Percentiles rank a stretch among this genome's conserved stretches.
These are phyloP conservation scores for Pisolithus tinctorius DNA, from an alignment of 768 basidiomycete genomes.

Conservation along the genomic window DNA sequence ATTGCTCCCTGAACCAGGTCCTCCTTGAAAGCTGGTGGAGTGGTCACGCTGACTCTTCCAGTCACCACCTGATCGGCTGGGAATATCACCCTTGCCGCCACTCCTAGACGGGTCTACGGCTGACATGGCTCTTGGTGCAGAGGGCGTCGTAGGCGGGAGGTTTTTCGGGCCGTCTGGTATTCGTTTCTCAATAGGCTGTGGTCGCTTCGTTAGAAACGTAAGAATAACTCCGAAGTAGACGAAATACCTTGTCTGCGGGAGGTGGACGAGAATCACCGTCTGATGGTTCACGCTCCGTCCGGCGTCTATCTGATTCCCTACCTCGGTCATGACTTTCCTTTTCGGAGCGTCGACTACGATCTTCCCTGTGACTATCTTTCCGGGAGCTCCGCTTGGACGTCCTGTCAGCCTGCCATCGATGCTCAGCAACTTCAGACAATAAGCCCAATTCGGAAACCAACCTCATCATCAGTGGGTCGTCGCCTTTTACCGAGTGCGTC, in stretches of 20 bases:
- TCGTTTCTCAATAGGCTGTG: constrained; percentile 48
- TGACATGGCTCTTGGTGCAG: constrained; percentile 69
- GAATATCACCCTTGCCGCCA: constrained; percentile 33
- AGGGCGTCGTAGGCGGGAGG: constrained; percentile 54
- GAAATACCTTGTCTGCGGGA: constrained; percentile 57
- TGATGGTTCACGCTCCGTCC: constrained; percentile 52
- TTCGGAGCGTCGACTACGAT: constrained; percentile 60
- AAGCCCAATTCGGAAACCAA: constrained; percentile 29
- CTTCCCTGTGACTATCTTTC: constrained; percentile 72
- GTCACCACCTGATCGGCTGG: constrained; percentile 39
- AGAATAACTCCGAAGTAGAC: not conserved
- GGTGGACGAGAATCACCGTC: constrained; percentile 44
- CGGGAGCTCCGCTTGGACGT: constrained; percentile 76
- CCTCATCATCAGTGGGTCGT: constrained; percentile 66
- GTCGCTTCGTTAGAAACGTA: constrained; percentile 4
- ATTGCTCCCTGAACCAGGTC: constrained; percentile 13
- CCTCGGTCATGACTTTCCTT: constrained; percentile 63
- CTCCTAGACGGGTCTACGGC: constrained; percentile 36
- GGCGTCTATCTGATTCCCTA: constrained; percentile 62
- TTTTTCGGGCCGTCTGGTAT: constrained; percentile 48
- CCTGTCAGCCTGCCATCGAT: constrained; percentile 51
- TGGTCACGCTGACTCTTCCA: constrained; percentile 40
- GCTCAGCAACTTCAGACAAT: constrained; percentile 7
- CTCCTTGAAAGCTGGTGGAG: constrained; percentile 12
- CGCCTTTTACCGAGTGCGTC: constrained; percentile 71